Percentiles rank a stretch among this genome's conserved stretches.
phyloP scores from a whole-genome alignment of 2,329 filamentous ascomycete species.

The Fusarium newnesense region DNA sequence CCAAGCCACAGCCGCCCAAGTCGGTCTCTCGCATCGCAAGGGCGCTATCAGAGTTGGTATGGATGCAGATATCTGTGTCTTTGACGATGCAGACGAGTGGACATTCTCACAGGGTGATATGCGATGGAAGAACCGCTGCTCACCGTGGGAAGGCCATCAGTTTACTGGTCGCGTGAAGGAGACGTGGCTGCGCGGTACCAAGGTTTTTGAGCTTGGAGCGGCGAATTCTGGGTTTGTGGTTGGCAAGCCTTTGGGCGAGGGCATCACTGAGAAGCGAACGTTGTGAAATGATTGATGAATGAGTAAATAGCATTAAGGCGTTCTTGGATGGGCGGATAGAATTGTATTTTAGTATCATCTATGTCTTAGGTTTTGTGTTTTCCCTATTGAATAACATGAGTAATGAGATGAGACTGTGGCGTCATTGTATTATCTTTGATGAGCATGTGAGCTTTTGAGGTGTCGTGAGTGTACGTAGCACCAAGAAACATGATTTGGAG shows the following conservation, averaged over 20 bases:
- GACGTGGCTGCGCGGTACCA: constrained; percentile 84
- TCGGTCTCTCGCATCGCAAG: constrained; percentile 80
- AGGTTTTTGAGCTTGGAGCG: constrained; percentile 77
- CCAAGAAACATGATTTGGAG: constrained; percentile 27
- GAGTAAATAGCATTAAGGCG: constrained; percentile 20
- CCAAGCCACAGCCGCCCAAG: constrained; percentile 86
- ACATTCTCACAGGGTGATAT: constrained; percentile 79
- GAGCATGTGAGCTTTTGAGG: constrained; percentile 8
- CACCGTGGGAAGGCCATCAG: constrained; percentile 84
- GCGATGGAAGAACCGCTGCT: constrained; percentile 94
- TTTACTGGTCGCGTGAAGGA: constrained; percentile 83
- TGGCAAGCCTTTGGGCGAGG: constrained; percentile 59
- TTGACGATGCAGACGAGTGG: constrained; percentile 86
- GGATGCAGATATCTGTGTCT: constrained; percentile 92
- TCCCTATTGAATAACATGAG: constrained; percentile 1
- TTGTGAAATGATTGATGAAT: not conserved
- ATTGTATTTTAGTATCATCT: not conserved
- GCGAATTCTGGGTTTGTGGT: constrained; percentile 61
- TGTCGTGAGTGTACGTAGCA: constrained; percentile 7
- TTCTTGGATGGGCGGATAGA: constrained; percentile 1
- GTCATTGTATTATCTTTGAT: constrained; percentile 23
- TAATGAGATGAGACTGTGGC: constrained; percentile 28
- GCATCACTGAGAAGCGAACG: constrained; percentile 69
- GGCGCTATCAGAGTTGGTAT: constrained; percentile 83
- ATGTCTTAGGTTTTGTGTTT: not conserved